Base-by-base conservation (phyloP, 805 yeast species). In the Blastobotrys terrestris region DNA sequence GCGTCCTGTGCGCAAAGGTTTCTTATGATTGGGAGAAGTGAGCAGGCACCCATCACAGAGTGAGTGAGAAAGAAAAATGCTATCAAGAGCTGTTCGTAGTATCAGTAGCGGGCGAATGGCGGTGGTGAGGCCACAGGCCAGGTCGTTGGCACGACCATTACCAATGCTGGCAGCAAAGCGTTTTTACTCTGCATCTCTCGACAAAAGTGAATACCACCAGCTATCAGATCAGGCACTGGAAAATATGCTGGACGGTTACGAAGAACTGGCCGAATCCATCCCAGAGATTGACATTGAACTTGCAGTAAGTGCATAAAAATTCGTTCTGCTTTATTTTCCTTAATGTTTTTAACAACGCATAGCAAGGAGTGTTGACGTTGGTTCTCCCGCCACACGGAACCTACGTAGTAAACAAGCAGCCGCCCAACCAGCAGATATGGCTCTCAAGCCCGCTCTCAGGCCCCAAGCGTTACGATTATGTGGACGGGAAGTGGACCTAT, bases 351-450 rank as follows among this genome's bases (percentile, higher is more conserved):
- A n/a, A n/a, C n/a, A 21, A n/a, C 3, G 7, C 31, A 8, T 62
- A 69, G 62, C 92, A 85, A 58, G 99, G 99, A 5, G 97, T 94
- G 6, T 68, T 94, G 69, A 83, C 92, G 0, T 67, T 94, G 53
- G 79, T 75, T 4, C 61, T 87, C 15, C 87, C 92, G 2, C 78
- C 82, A 1, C 72, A 74, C 15, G 98, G 97, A 1, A 79, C 91
- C 0, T 94, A 94, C 65, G 96, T 94, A 26, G 84, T 94, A 64
- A 94, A 94, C 72, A 92, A 90, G 65, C 98, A 94, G 70, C 99
- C 99, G 1, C 97, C 99, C 2, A 94, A 90, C 70, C 85, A 87
- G 69, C 99, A 94, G 67, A 85, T 94, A 31, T 94, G 99, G 99
- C 76, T 92, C 50, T 81, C 95, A 54, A 86, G 96, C 44, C 99